phyloP scores from a whole-genome alignment of 2,329 filamentous ascomycete genomes.

The Phialophora verrucosa region DNA sequence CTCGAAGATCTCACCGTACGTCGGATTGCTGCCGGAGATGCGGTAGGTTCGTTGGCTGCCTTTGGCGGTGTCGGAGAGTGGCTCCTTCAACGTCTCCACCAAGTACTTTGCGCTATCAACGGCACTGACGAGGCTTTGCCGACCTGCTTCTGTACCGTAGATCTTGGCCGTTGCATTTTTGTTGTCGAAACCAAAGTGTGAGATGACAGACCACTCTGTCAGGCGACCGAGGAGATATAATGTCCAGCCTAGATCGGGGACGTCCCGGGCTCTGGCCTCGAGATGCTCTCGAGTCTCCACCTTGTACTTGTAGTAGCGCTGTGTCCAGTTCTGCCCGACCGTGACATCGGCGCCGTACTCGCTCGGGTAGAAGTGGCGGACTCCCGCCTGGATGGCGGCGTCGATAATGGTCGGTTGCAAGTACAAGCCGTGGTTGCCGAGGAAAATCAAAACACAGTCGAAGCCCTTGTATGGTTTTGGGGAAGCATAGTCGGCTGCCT shows the following conservation, averaged over 20 bases:
- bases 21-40: constrained; percentile 19
- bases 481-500: constrained; percentile 13
- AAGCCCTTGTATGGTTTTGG: constrained; percentile 22
- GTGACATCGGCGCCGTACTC: constrained; percentile 39
- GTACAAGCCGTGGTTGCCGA: constrained; percentile 27
- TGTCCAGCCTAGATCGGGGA: constrained; percentile 42
- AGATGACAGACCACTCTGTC: constrained; percentile 44
- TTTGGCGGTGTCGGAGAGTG: constrained; percentile 1
- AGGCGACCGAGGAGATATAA: constrained; percentile 43
- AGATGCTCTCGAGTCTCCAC: constrained; percentile 42
- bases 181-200: constrained; percentile 26
- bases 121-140: constrained; percentile 23
- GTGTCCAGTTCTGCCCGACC: constrained; percentile 24
- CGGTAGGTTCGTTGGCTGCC: constrained; percentile 22
- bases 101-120: constrained; percentile 20
- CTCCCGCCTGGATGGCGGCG: constrained; percentile 47
- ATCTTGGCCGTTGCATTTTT: constrained; percentile 15
- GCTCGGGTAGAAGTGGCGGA: constrained; percentile 51
- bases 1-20: constrained; percentile 21
- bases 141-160: constrained; percentile 19
- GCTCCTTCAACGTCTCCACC: constrained; percentile 24
- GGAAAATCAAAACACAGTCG: constrained; percentile 31
- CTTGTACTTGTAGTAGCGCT: constrained; percentile 40
- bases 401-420: constrained; percentile 48
- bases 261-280: constrained; percentile 30